These are phyloP conservation scores for Xylariaceae sp. DNA, from an alignment of 2,329 filamentous ascomycete genomes.

Conservation along the genomic window DNA sequence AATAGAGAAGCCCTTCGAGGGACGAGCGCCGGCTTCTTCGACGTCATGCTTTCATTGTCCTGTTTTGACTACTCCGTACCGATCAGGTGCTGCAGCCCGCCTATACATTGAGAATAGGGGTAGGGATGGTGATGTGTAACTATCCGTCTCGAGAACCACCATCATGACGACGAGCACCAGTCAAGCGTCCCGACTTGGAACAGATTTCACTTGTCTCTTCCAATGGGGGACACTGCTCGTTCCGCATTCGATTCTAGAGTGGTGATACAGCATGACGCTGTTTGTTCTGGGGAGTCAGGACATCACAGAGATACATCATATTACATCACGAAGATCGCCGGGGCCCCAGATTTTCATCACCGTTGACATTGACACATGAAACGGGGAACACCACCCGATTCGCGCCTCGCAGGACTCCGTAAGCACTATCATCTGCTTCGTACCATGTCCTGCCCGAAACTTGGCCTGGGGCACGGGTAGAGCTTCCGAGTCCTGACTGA, in stretches of 20 bases:
- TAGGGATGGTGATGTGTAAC: conserved; percentile 5
- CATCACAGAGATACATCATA: conserved; percentile 19
- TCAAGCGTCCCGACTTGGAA: neutral
- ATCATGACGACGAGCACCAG: neutral
- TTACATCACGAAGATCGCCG: conserved; percentile 10
- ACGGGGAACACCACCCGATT: conserved; percentile 28
- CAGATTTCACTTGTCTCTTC: neutral
- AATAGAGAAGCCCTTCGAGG: neutral
- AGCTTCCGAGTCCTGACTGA: conserved; percentile 12
- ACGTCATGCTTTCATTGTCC: neutral
- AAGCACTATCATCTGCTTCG: conserved; percentile 18
- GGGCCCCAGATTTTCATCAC: conserved; percentile 1
- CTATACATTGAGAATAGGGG: neutral
- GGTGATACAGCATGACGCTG: conserved; percentile 25
- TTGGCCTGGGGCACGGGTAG: conserved; percentile 6
- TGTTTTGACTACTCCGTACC: neutral
- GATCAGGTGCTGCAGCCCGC: neutral
- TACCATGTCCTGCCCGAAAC: conserved; percentile 20
- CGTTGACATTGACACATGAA: conserved; percentile 18
- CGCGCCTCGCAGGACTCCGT: conserved; percentile 18
- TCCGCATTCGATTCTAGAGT: neutral
- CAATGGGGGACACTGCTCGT: neutral
- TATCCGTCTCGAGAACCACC: neutral
- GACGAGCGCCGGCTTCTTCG: neutral
- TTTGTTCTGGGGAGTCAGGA: conserved; percentile 6